Evolutionary conservation across 169 alveolate genomes (phyloP).

Genomic region (Eimeria tenella): DNA sequence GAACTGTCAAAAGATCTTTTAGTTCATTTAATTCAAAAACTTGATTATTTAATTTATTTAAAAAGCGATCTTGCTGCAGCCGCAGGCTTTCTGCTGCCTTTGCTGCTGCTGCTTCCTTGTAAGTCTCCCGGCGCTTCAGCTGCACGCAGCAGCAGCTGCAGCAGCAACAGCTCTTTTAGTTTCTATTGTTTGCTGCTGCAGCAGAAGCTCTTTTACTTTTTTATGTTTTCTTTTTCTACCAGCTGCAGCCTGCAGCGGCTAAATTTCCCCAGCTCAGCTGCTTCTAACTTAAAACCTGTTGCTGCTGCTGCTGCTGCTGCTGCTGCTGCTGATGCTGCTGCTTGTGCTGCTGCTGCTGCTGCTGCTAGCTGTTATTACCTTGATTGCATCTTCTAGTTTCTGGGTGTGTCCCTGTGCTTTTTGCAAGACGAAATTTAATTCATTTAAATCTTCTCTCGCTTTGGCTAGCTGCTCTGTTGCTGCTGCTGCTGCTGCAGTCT

Average conservation of each 20-base stretch:
- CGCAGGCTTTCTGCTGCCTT: conserved; percentile 87
- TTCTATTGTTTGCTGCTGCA: background rate
- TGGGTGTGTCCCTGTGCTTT: conserved; percentile 88
- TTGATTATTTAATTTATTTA: conserved; percentile 91
- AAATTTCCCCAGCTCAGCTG: too few relatives aligned
- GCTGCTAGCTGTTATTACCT: conserved; percentile 25
- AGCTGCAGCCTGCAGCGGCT: too few relatives aligned
- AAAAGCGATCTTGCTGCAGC: conserved; percentile 90
- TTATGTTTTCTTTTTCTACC: background rate
- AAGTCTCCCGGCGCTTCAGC: conserved; percentile 88
- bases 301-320: too few relatives aligned
- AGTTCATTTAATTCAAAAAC: conserved; percentile 89
- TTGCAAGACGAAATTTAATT: conserved; percentile 90
- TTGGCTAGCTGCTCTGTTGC: conserved; percentile 86
- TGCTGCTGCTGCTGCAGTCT: conserved; percentile 89
- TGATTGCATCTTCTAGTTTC: conserved; percentile 90
- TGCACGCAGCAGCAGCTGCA: background rate
- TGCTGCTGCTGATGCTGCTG: too few relatives aligned
- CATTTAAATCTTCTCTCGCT: conserved; percentile 93
- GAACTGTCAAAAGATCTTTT: conserved; percentile 88
- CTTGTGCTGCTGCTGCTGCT: too few relatives aligned
- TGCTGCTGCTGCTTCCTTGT: conserved; percentile 91
- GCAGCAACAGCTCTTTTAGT: background rate
- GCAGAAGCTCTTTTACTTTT: background rate
- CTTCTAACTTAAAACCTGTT: too few relatives aligned